Base-by-base conservation (phyloP, 148 eudicot species). In the Camellia sinensis region DNA sequence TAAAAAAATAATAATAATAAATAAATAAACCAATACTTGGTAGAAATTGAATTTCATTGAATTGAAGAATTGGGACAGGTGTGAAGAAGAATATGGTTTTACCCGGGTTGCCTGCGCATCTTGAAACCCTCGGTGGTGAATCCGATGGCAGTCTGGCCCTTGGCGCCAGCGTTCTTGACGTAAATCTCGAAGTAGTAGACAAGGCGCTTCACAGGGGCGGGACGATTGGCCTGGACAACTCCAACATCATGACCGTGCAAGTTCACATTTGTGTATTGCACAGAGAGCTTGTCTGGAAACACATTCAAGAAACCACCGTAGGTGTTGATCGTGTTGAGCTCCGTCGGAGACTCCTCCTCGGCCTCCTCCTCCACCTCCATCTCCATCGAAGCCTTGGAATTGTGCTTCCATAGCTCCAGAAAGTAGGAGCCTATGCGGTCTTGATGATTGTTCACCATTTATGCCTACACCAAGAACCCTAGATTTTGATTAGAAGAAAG, bases 51-150 rank as follows among this genome's bases (percentile, higher is more conserved):
- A 72, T 21, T 50, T 72, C 63, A 18, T 48, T 41, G 76, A 15
- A 29, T 0, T 15, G 21, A 14, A 53, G 10, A 37, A 56, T 19
- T 19, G 7, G 0, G 2, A 64, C 40, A 22, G 40, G 11, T 64
- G 11, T 22, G 19, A 71, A 21, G 1, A 29, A 53, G 2, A 71
- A 2, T 10, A 0, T 13, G 59, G 0, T 57, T 85, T 41, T 74
- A 95, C 99, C 99, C 99, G 2, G 99, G 99, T 37, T 93, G 97
- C 9, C 97, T 88, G 11, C 97, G 89, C 91, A 93, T 84, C 79
- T 87, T 92, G 78, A 90, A 93, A 21, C 86, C 91, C 15, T 90
- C 86, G 46, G 86, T 82, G 3, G 97, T 92, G 44, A 92, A 95
- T 10, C 99, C 99, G 67, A 95, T 95, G 6, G 97, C 87, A 76